A percentile compares a stretch with the other conserved stretches of the same genome.
Conservation (phyloP, 345 rosid species). For the Eucalyptus curtisii region DNA sequence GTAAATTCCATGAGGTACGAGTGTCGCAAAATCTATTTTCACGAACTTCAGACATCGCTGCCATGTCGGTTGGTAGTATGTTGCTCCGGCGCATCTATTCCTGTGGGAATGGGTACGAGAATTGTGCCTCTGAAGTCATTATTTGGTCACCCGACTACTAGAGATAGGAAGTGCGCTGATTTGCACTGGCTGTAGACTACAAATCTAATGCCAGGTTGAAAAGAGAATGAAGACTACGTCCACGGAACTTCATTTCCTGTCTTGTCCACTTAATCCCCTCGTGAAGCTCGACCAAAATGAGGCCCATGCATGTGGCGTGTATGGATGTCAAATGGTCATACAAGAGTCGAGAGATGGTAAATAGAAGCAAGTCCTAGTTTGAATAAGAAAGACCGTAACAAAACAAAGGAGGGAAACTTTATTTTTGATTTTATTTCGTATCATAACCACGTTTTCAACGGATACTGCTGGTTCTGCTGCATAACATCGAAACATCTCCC, state of each 20-base stretch:
- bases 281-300: background rate
- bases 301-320: background rate
- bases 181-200: background rate
- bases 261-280: background rate
- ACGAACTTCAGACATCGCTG: background rate
- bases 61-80: background rate
- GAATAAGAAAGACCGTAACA: background rate
- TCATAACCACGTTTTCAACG: background rate
- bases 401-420: background rate
- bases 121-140: background rate
- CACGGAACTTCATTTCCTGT: background rate
- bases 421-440: background rate
- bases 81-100: background rate
- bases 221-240: background rate
- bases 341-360: background rate
- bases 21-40: background rate
- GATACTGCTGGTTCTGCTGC: background rate
- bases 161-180: background rate
- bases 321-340: background rate
- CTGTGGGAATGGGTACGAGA: background rate
- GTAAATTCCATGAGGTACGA: background rate
- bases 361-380: background rate
- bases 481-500: background rate
- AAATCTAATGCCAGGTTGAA: background rate
- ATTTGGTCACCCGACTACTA: background rate